Percentiles rank a stretch among this genome's conserved stretches.
phyloP scores from a whole-genome alignment of 1,139 yeast genomes.

The Blastobotrys serpentis region DNA sequence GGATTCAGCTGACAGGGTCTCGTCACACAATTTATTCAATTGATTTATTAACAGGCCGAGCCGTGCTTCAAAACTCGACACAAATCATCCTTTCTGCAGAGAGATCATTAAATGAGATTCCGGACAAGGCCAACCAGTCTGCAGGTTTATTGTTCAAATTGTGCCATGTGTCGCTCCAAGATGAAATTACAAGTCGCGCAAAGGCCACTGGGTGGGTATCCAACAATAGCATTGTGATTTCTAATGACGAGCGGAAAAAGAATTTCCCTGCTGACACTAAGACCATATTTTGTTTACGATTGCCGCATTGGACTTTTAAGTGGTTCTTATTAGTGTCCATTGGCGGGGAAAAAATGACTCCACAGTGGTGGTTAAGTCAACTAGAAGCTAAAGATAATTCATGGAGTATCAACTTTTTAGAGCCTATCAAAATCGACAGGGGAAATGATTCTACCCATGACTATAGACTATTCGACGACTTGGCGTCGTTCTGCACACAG shows the following conservation, averaged over 20 bases:
- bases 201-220: conserved; percentile 39
- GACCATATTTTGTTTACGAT: conserved; percentile 34
- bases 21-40: conserved; percentile 32
- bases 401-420: conserved; percentile 33
- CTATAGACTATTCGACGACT: conserved; percentile 31
- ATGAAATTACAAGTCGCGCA: conserved; percentile 36
- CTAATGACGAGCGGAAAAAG: conserved; percentile 29
- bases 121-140: conserved; percentile 29
- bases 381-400: conserved; percentile 32
- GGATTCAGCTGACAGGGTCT: conserved; percentile 30
- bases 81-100: conserved; percentile 34
- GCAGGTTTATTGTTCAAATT: conserved; percentile 31
- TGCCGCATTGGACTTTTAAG: conserved; percentile 36
- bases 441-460: conserved; percentile 25
- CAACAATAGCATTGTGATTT: conserved; percentile 26
- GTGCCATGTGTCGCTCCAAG: conserved; percentile 35
- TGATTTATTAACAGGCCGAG: conserved; percentile 36
- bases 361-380: conserved; percentile 36
- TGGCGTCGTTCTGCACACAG: conserved; percentile 29
- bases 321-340: conserved; percentile 40
- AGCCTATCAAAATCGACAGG: conserved; percentile 26
- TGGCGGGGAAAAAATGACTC: conserved; percentile 25
- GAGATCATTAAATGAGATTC: conserved; percentile 33
- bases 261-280: conserved; percentile 28
- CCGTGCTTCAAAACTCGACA: conserved; percentile 35